Base-by-base conservation (phyloP, 2,329 filamentous ascomycete genomes). In the Aspergillus oerlinghausenensis region DNA sequence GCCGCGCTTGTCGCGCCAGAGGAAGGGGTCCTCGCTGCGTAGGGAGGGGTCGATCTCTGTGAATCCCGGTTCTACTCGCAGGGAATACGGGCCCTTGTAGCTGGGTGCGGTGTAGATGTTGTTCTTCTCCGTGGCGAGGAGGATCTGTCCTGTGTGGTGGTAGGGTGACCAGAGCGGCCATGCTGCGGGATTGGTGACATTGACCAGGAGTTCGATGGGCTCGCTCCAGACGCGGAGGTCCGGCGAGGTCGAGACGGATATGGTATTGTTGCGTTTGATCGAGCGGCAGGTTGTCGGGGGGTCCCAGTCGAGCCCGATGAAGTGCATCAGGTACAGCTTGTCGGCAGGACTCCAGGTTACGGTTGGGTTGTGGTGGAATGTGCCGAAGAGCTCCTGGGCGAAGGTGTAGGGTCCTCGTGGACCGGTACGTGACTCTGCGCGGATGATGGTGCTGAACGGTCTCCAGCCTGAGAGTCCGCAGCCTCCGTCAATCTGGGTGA, bases 401-500 rank as follows among this genome's bases (percentile, higher is more conserved):
- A 73, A 81, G 4, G 58, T 50, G 48, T 80, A 81, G 0, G 79
- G 79, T 0, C 79, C 79, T 10, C 70, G 66, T 0, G 79, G 78
- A 0, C 78, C 79, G 0, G 62, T 71, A 6, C 50, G 50, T 0
- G 78, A 80, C 58, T 80, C 79, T 1, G 79, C 79, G 17, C 79
- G 68, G 28, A 78, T 74, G 19, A 80, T 69, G 19, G 73, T 76
- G 19, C 75, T 77, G 51, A 75, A 78, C 0, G 78, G 79, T 10
- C 73, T 69, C 79, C 80, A 82, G n/a, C 75, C 77, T 5, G 66
- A 66, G 1, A 82, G 68, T 0, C 78, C 78, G 52, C 79, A 82
- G 6, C 75, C 76, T 51, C 75, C 69, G 0, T 71, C 67, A 55
- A 81, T 79, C 50, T 81, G 77, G 0, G 77, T 75, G 1, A 73